Percentiles rank a stretch among this genome's conserved stretches.
phyloP scores from a whole-genome alignment of 208 protist genomes.

The Crithidia sp. region DNA sequence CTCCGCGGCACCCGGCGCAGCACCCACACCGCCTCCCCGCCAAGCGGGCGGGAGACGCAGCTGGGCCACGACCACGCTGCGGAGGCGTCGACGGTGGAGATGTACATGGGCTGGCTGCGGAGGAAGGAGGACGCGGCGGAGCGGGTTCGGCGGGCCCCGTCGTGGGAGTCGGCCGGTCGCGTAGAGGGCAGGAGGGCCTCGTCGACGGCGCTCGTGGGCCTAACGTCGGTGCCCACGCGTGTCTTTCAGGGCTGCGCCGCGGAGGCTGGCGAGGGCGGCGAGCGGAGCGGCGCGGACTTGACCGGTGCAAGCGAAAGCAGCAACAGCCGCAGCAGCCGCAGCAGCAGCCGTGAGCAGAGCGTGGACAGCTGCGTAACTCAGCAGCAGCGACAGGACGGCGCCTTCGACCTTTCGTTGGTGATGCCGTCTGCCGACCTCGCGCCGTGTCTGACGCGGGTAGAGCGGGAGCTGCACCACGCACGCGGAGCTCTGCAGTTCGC shows the following conservation, averaged over 20 bases:
- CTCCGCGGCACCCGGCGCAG: neutral
- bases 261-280: neutral
- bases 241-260: neutral
- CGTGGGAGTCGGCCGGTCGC: neutral
- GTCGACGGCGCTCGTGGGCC: neutral
- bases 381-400: constrained; percentile 5
- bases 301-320: neutral
- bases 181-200: neutral
- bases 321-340: neutral
- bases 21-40: neutral
- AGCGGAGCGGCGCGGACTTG: constrained; percentile 3
- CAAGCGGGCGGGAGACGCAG: constrained; percentile 10
- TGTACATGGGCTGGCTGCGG: constrained; percentile 33
- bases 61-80: neutral
- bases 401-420: constrained; percentile 22
- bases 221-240: neutral
- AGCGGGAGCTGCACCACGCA: constrained; percentile 36
- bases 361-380: constrained; percentile 6
- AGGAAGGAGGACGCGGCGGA: constrained; percentile 7
- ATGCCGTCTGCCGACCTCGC: constrained; percentile 20
- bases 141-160: neutral
- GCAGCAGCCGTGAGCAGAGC: neutral
- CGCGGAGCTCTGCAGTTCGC: constrained; percentile 61
- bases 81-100: constrained; percentile 15
- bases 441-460: constrained; percentile 25